Conservation (phyloP, 2,329 filamentous ascomycete genomes). For the Xylaria polymorpha region DNA sequence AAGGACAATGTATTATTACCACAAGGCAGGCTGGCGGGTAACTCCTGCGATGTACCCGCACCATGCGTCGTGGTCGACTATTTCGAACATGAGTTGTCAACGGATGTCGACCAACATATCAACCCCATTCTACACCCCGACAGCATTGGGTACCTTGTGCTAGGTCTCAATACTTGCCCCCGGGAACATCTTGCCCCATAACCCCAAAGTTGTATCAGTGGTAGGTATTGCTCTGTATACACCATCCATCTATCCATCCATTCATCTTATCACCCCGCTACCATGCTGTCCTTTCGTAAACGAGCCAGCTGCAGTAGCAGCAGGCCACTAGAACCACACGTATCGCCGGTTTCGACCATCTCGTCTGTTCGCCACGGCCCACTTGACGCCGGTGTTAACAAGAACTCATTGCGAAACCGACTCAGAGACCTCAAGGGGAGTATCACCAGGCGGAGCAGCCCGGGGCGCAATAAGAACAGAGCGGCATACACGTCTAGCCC, state of each 20-base stretch:
- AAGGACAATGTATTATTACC: slow-evolving; percentile 18
- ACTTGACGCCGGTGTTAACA: slow-evolving; percentile 8
- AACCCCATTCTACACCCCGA: slow-evolving; percentile 4
- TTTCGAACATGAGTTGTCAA: neutral
- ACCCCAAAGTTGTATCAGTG: slow-evolving; percentile 19
- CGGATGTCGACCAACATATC: slow-evolving; percentile 8
- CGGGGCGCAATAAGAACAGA: slow-evolving; percentile 1
- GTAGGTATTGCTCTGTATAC: slow-evolving; percentile 29
- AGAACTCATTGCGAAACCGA: slow-evolving; percentile 35
- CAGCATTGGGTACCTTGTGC: slow-evolving; percentile 26
- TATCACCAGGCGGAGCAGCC: slow-evolving; percentile 13
- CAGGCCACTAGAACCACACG: slow-evolving; percentile 5
- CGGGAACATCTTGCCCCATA: slow-evolving; percentile 2
- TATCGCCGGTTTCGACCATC: slow-evolving; percentile 1
- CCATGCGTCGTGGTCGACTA: neutral
- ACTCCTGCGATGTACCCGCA: neutral
- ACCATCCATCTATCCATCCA: slow-evolving; percentile 9
- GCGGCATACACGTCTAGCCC: slow-evolving; percentile 11
- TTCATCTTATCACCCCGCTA: slow-evolving; percentile 8
- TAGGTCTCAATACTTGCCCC: slow-evolving; percentile 6
- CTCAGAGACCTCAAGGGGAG: slow-evolving; percentile 33
- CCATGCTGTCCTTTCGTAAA: slow-evolving; percentile 33
- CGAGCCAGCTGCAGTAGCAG: slow-evolving; percentile 15
- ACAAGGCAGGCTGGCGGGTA: neutral
- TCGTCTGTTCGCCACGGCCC: slow-evolving; percentile 15